A percentile compares a stretch with the other conserved stretches of the same genome.
These are phyloP conservation scores for Aspergillus mulundensis DNA, from an alignment of 495 filamentous ascomycete genomes.

Conservation along the genomic window DNA sequence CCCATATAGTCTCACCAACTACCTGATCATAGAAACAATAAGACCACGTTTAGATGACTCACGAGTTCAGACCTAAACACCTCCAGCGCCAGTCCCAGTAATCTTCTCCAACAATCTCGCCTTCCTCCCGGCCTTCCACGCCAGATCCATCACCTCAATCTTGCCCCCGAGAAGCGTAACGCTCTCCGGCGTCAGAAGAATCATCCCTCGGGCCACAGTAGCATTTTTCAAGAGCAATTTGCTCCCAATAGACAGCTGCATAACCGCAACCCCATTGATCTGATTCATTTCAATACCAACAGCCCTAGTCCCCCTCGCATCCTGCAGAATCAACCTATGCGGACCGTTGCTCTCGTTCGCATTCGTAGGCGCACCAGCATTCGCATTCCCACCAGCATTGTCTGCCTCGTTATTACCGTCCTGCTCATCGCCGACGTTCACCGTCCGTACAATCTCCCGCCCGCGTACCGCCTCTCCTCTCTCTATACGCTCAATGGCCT, in stretches of 20 bases:
- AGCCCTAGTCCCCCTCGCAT: constrained; percentile 63
- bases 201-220: constrained; percentile 68
- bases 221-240: constrained; percentile 71
- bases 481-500: constrained; percentile 76
- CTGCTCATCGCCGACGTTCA: constrained; percentile 49
- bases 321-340: constrained; percentile 79
- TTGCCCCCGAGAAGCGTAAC: constrained; percentile 76
- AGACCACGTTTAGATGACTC: background rate
- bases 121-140: constrained; percentile 73
- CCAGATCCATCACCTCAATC: constrained; percentile 73
- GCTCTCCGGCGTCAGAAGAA: constrained; percentile 65
- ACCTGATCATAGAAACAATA: constrained; percentile 6
- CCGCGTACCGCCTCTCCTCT: constrained; percentile 80
- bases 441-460: constrained; percentile 72
- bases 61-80: background rate
- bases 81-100: constrained; percentile 22
- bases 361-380: constrained; percentile 4
- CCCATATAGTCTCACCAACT: constrained; percentile 24
- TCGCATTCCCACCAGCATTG: too few species aligned
- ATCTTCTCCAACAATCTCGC: constrained; percentile 60
- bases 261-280: constrained; percentile 60
- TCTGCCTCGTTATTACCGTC: constrained; percentile 18
- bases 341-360: constrained; percentile 47
- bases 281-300: constrained; percentile 69
- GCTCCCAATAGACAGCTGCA: constrained; percentile 67